Conservation (phyloP, 1,284 basidiomycete species). For the Cutaneotrichosporon cutaneum region DNA sequence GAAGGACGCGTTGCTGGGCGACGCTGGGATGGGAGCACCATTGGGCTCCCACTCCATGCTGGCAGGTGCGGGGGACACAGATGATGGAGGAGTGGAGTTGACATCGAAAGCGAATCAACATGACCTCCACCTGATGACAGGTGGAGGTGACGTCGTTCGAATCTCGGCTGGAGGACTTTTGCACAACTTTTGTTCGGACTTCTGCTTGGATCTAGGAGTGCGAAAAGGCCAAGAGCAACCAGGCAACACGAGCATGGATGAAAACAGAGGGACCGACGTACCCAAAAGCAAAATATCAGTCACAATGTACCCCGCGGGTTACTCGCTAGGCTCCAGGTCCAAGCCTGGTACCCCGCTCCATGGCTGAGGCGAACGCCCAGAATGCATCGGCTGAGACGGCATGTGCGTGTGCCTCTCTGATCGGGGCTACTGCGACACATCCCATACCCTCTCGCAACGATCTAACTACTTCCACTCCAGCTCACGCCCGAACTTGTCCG, state of each 20-base stretch:
- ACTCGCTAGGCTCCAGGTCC: no score
- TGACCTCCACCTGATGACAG: neutral
- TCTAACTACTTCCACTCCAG: constrained; percentile 13
- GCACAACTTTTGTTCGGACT: no score
- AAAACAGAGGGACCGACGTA: no score
- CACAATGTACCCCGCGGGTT: no score
- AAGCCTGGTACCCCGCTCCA: no score
- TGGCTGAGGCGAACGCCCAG: no score
- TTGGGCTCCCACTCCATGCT: constrained; percentile 8
- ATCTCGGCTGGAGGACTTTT: neutral
- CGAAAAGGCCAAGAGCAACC: no score
- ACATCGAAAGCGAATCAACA: neutral
- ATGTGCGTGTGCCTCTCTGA: neutral
- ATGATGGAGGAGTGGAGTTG: neutral
- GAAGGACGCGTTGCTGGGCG: neutral
- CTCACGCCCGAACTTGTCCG: constrained; percentile 14
- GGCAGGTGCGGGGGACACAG: neutral
- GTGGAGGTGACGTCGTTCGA: neutral
- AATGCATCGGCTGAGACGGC: no score
- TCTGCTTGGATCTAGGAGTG: no score
- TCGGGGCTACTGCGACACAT: neutral
- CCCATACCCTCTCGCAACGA: neutral
- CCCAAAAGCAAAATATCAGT: no score
- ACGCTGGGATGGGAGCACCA: neutral
- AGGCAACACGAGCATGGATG: no score